phyloP scores from a whole-genome alignment of 805 yeast genomes.

The Wickerhamomyces bovis region DNA sequence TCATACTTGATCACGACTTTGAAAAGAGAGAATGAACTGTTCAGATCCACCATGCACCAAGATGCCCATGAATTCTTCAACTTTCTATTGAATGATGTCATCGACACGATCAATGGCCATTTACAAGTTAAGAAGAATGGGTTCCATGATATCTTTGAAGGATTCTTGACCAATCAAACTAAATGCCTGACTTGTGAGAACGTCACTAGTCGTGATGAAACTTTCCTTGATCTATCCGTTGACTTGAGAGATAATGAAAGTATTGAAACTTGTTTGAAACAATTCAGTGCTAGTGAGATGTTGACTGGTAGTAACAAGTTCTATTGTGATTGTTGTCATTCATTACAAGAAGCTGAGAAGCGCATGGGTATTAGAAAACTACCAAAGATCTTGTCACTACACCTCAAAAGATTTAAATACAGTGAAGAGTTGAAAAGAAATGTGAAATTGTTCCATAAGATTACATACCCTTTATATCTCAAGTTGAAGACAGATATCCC shows the following conservation, averaged over 20 bases:
- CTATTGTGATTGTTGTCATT: slow-evolving; percentile 84
- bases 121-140: slow-evolving; percentile 32
- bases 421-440: slow-evolving; percentile 75
- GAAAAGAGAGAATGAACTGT: slow-evolving; percentile 77
- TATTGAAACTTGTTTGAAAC: slow-evolving; percentile 69
- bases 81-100: slow-evolving; percentile 72
- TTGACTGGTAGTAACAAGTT: slow-evolving; percentile 84
- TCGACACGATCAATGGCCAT: slow-evolving; percentile 32
- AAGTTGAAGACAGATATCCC: slow-evolving; percentile 51
- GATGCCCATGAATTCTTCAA: slow-evolving; percentile 97
- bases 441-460: slow-evolving; percentile 81
- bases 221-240: slow-evolving; percentile 78
- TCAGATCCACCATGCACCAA: slow-evolving; percentile 91
- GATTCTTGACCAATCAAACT: slow-evolving; percentile 78
- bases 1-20: slow-evolving; percentile 63
- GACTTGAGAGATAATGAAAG: slow-evolving; percentile 75
- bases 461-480: slow-evolving; percentile 70
- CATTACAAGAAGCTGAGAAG: slow-evolving; percentile 91
- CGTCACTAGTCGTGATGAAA: slow-evolving; percentile 74
- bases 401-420: slow-evolving; percentile 88
- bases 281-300: slow-evolving; percentile 82
- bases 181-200: slow-evolving; percentile 88
- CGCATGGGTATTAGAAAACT: slow-evolving; percentile 72
- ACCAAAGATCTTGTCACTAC: slow-evolving; percentile 77
- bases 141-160: slow-evolving; percentile 75